phyloP scores from a whole-genome alignment of 169 alveolate genomes.

The Plasmodium inui region DNA sequence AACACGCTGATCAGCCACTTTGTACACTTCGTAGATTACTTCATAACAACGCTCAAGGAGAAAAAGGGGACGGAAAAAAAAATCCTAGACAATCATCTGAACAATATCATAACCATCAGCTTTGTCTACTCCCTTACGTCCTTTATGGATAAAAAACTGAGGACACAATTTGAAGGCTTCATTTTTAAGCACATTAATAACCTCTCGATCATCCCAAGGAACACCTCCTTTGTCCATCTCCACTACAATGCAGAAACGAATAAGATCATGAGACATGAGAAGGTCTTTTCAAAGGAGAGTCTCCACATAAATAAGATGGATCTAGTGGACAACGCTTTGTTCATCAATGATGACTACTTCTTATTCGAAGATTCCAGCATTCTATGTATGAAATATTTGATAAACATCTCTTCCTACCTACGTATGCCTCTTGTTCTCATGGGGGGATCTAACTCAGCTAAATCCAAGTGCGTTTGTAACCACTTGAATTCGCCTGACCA shows the following conservation, averaged over 20 bases:
- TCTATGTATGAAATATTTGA: conserved; percentile 15
- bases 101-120: conserved; percentile 27
- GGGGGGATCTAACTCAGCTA: conserved; percentile 36
- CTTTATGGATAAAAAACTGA: conserved; percentile 21
- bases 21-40: conserved; percentile 13
- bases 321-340: conserved; percentile 7
- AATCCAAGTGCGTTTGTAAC: conserved; percentile 24
- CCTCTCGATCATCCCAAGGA: conserved; percentile 45
- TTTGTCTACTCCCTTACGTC: conserved; percentile 43
- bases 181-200: conserved; percentile 60
- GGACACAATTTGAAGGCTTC: conserved; percentile 30
- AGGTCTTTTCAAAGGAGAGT: conserved; percentile 16
- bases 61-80: conserved; percentile 44
- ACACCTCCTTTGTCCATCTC: conserved; percentile 27
- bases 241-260: conserved; percentile 42
- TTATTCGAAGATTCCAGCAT: conserved; percentile 21
- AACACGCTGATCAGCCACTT: conserved; percentile 19
- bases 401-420: background rate
- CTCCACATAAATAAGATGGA: conserved; percentile 4
- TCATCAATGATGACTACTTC: conserved; percentile 4
- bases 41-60: conserved; percentile 20
- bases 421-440: conserved; percentile 21
- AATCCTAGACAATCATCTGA: conserved; percentile 30
- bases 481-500: conserved; percentile 4
- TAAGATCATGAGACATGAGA: conserved; percentile 35